A percentile compares a stretch with the other conserved stretches of the same genome.
Conservation (phyloP, 371 early-diverging fungal species). For the Dinochytrium kinnereticum region DNA sequence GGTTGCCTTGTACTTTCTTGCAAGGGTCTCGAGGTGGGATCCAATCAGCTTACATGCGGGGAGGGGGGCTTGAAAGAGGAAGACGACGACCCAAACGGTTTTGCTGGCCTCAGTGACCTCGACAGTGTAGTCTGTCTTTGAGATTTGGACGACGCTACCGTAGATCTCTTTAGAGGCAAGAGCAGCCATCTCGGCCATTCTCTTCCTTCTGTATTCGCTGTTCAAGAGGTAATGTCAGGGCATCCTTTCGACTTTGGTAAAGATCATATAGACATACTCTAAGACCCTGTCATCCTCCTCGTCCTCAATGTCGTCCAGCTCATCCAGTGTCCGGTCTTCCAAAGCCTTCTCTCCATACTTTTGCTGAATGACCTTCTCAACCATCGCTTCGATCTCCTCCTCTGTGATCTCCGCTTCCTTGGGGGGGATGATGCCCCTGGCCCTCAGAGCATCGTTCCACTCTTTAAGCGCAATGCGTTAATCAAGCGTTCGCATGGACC, state of each 20-base stretch:
- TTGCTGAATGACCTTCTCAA: slow-evolving; percentile 72
- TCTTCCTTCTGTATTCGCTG: slow-evolving; percentile 65
- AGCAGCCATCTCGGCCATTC: slow-evolving; percentile 78
- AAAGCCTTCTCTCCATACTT: slow-evolving; percentile 64
- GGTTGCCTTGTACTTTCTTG: slow-evolving; percentile 78
- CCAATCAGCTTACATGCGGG: slow-evolving; percentile 84
- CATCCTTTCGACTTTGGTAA: neutral
- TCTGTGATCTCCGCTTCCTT: slow-evolving; percentile 82
- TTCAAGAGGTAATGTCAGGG: neutral
- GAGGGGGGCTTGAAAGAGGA: slow-evolving; percentile 75
- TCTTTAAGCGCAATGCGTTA: slow-evolving; percentile 30
- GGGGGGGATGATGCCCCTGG: slow-evolving; percentile 86
- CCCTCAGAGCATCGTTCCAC: slow-evolving; percentile 90
- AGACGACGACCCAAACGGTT: slow-evolving; percentile 73
- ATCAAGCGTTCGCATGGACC: neutral
- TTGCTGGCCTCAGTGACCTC: slow-evolving; percentile 92
- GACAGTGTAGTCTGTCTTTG: slow-evolving; percentile 86
- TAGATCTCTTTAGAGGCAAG: slow-evolving; percentile 68
- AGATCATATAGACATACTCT: slow-evolving; percentile 68
- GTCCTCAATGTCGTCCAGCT: slow-evolving; percentile 86
- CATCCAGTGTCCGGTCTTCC: slow-evolving; percentile 77
- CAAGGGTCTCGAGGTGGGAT: slow-evolving; percentile 75
- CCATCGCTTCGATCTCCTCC: slow-evolving; percentile 68
- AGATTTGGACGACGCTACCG: slow-evolving; percentile 83
- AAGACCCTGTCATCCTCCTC: slow-evolving; percentile 79